Percentiles rank a stretch among this genome's conserved stretches.
Conservation (phyloP, 306 rosid species). For the Inga laurina region DNA sequence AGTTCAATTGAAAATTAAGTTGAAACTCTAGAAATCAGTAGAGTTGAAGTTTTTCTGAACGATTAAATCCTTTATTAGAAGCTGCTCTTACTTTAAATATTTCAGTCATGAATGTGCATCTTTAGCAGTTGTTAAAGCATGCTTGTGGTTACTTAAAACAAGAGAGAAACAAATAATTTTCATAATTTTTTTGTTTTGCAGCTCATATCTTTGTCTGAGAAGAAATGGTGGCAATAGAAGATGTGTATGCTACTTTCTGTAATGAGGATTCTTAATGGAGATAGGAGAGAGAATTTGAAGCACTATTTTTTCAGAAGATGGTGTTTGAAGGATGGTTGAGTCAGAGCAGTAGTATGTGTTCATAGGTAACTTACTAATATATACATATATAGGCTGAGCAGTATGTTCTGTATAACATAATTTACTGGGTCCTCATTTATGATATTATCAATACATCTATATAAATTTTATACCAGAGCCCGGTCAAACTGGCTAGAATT, state of each 20-base stretch:
- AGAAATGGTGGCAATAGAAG: conserved; percentile 61
- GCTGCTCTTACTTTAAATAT: background rate
- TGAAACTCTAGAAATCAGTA: background rate
- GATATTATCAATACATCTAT: no score
- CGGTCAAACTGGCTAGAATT: no score
- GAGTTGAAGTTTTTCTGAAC: background rate
- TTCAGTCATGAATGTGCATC: background rate
- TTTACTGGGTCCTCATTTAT: background rate
- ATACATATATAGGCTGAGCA: conserved; percentile 2
- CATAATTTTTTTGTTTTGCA: conserved; percentile 47
- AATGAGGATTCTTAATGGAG: background rate
- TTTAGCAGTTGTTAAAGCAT: background rate
- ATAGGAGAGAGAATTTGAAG: background rate
- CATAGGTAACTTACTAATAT: conserved; percentile 26
- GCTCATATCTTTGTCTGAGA: conserved; percentile 82
- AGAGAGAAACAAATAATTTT: conserved; percentile 25
- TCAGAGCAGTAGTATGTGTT: conserved; percentile 40
- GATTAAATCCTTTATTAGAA: background rate
- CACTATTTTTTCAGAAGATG: conserved; percentile 15
- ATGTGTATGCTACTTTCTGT: background rate
- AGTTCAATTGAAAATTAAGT: background rate
- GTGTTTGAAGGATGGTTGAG: conserved; percentile 27
- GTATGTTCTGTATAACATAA: conserved; percentile 32
- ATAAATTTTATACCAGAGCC: no score
- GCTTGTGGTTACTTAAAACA: conserved; percentile 10